Evolutionary conservation across 2,329 filamentous ascomycete genomes (phyloP).

Genomic region (Madurella fahalii): DNA sequence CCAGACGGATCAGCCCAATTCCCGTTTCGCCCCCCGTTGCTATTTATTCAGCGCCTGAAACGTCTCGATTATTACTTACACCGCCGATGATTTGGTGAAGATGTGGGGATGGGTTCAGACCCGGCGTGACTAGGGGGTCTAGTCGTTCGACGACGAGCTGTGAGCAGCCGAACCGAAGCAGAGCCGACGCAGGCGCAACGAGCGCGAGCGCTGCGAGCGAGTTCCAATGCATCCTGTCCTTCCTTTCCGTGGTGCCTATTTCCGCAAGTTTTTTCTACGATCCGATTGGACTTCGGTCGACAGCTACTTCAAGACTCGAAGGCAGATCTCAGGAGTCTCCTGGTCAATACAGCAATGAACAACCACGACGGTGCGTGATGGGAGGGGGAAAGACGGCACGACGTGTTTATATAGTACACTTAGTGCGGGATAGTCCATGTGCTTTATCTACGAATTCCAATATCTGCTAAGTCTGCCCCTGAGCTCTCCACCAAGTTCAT

Average conservation of each 20-base stretch:
- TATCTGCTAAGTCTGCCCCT: too few species aligned
- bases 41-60: not conserved
- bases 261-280: too few species aligned
- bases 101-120: constrained; percentile 22
- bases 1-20: not conserved
- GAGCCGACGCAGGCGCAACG: constrained; percentile 20
- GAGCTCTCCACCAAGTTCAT: too few species aligned
- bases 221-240: constrained; percentile 19
- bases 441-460: too few species aligned
- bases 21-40: not conserved
- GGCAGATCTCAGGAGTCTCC: too few species aligned
- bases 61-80: constrained; percentile 12
- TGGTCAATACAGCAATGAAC: too few species aligned
- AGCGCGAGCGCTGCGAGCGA: constrained; percentile 19
- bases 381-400: too few species aligned
- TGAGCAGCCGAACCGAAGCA: constrained; percentile 24
- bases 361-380: too few species aligned
- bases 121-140: constrained; percentile 24
- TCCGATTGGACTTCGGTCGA: too few species aligned
- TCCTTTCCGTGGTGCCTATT: not conserved
- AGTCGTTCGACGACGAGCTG: constrained; percentile 24
- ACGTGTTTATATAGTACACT: too few species aligned
- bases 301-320: too few species aligned
- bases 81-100: constrained; percentile 27
- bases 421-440: too few species aligned